Base-by-base conservation (phyloP, 2,329 filamentous ascomycete genomes). In the Ceratocystis ficicola region DNA sequence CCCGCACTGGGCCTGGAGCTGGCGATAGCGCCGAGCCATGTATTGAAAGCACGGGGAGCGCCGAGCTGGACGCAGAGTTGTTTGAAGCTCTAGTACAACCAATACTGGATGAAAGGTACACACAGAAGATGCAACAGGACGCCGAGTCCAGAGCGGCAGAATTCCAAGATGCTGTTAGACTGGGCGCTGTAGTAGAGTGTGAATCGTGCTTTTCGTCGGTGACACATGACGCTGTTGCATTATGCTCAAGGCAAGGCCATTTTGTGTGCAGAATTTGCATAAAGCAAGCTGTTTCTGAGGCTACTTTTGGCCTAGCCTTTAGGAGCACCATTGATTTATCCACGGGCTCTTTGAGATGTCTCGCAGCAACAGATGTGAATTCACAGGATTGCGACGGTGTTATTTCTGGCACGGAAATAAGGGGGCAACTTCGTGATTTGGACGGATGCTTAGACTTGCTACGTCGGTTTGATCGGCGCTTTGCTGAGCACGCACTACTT, bases 281-380 rank as follows among this genome's bases (percentile, higher is more conserved):
- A 63, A 86, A 87, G 69, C 85, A 88, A 69, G 87, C 91, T 10
- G 82, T 93, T 67, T 88, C 87, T 62, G 93, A 97, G 73, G 91
- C 92, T 1, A 78, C 97, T 0, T 97, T 95, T 73, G 94, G 94
- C 0, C 94, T 97, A 74, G 90, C 90, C 64, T 96, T 93, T 90
- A 83, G 85, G 62, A 86, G 88, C 67, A 94, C 84, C 71, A 87
- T 96, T 70, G 83, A 94, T 72, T 75, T 83, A 32, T 81, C 85
- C 67, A 83, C 80, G 46, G 88, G 88, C 46, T 91, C 90, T 0
- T 79, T 97, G 65, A 84, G 83, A 68, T 97, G 94, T 73, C 82
- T 95, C 7, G 48, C 48, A 15, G 12, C 20, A 25, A 28, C 20
- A 10, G 20, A 52, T 7, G 20, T 52, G 25, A 15, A 52, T 20